Conservation (phyloP, 1,284 basidiomycete species). For the Coniophora puteana region DNA sequence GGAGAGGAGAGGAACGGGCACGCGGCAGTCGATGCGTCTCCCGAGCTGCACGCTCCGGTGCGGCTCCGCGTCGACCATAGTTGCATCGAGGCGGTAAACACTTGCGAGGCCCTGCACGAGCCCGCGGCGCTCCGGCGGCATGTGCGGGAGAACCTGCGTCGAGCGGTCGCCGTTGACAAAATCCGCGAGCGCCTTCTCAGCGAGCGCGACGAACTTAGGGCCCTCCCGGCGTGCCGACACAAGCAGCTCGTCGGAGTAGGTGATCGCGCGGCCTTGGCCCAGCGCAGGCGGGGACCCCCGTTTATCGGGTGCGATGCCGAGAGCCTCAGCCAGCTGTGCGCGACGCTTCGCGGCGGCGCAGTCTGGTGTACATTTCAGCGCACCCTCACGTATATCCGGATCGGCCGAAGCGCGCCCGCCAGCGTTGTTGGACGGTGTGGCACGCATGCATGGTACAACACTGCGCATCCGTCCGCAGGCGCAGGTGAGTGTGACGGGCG, state of each 20-base stretch:
- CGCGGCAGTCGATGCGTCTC: slow-evolving; percentile 74
- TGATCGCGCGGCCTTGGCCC: slow-evolving; percentile 30
- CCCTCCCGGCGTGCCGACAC: slow-evolving; percentile 56
- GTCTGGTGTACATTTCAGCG: slow-evolving; percentile 74
- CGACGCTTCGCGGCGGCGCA: slow-evolving; percentile 84
- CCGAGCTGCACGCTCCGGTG: slow-evolving; percentile 77
- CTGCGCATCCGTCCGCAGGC: slow-evolving; percentile 79
- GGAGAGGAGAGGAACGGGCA: slow-evolving; percentile 71
- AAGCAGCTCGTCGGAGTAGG: slow-evolving; percentile 61
- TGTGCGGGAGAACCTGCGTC: slow-evolving; percentile 76
- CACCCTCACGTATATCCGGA: background rate
- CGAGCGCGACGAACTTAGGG: slow-evolving; percentile 61
- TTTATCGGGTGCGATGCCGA: slow-evolving; percentile 67
- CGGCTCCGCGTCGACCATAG: slow-evolving; percentile 85
- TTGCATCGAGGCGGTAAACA: slow-evolving; percentile 77
- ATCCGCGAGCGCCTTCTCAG: slow-evolving; percentile 78
- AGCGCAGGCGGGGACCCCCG: slow-evolving; percentile 31
- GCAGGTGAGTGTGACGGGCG: slow-evolving; percentile 65
- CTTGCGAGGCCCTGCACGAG: slow-evolving; percentile 77
- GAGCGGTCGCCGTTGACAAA: slow-evolving; percentile 69
- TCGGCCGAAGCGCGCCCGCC: no score
- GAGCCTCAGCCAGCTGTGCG: slow-evolving; percentile 79
- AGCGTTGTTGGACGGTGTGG: slow-evolving; percentile 31
- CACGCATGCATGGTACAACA: slow-evolving; percentile 65
- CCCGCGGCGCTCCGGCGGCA: slow-evolving; percentile 73